A percentile compares a stretch with the other conserved stretches of the same genome.
Conservation (phyloP, 371 early-diverging fungal genomes). For the Actinomortierella wolfii region DNA sequence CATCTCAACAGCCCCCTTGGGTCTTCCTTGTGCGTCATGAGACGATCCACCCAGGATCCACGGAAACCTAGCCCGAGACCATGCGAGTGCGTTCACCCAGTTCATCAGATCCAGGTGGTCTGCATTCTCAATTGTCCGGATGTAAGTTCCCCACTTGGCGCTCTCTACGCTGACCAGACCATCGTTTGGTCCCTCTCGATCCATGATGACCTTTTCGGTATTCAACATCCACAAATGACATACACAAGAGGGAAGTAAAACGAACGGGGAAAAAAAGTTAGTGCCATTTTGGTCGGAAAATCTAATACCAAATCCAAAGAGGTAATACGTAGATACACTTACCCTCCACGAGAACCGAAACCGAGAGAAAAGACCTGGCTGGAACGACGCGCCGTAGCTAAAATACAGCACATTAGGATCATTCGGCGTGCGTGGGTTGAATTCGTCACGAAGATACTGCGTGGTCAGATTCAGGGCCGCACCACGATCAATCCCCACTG, state of each 20-base stretch:
- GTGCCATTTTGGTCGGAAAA: too few species aligned
- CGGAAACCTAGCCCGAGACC: constrained; percentile 42
- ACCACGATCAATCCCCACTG: constrained; percentile 33
- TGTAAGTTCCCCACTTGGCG: constrained; percentile 86
- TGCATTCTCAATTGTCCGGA: constrained; percentile 74
- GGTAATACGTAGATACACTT: too few species aligned
- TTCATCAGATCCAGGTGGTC: constrained; percentile 86
- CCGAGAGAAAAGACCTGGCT: constrained; percentile 43
- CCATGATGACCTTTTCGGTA: constrained; percentile 71
- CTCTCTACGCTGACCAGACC: constrained; percentile 83
- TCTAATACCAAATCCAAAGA: too few species aligned
- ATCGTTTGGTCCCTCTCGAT: constrained; percentile 87
- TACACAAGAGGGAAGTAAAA: too few species aligned
- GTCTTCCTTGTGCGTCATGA: constrained; percentile 37
- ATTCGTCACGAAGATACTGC: constrained; percentile 76
- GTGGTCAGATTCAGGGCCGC: constrained; percentile 76
- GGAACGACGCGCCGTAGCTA: constrained; percentile 75
- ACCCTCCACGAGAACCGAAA: constrained; percentile 33
- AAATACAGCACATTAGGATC: constrained; percentile 78
- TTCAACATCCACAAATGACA: too few species aligned
- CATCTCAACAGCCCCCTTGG: constrained; percentile 36
- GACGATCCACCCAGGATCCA: constrained; percentile 44
- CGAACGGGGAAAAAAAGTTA: too few species aligned
- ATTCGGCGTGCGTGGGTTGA: constrained; percentile 87
- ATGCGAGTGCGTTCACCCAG: constrained; percentile 40